Evolutionary conservation across 306 rosid species (phyloP), one percentile per base, ranked within the genome.

Genomic region (Dryas octopetala): DNA sequence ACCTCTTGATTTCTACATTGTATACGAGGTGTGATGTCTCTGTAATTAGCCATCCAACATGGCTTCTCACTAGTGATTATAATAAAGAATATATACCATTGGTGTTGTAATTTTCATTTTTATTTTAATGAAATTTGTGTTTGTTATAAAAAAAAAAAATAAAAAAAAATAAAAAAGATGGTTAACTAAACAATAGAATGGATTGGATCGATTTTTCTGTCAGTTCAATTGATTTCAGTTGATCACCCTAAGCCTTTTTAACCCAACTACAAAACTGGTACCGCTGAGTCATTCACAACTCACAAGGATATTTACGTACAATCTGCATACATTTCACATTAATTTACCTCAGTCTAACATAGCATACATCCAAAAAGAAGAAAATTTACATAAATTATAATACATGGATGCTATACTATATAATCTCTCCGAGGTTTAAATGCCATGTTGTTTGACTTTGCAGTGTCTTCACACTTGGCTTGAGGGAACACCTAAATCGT

Each of bases 401-500:
- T 46, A 15, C 12, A 40, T 14, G 68, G 68, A 41, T 38, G 32
- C 66, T 61, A 61, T 32, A 5, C 28, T 5, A 9, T 32, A 12
- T 0, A 5, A 71, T 44, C 51, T 12, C 63, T 55, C 17, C 74
- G 17, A 53, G 48, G 53, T 8, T 4, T 5, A 19, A 1, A 54
- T 7, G 7, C 58, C 43, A 38, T 15, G 74, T 59, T 17, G n/a
- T 70, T 70, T 52, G 50, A 52, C 48, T 32, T 40, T 16, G 74
- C 62, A 40, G 2, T 62, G 16, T 51, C 28, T 52, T 54, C 65
- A 68, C 60, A 66, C 68, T 75, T 76, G 75, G 69, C 72, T 80
- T 10, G 93, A 75, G 41, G 88, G 82, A 76, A 85, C 91, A 32
- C 93, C 85, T 77, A 91, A 78, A 70, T 91, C 97, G 70, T 83